Evolutionary conservation across 352 stramenopile genomes (phyloP).

Genomic region (Phytophthora constricta): DNA sequence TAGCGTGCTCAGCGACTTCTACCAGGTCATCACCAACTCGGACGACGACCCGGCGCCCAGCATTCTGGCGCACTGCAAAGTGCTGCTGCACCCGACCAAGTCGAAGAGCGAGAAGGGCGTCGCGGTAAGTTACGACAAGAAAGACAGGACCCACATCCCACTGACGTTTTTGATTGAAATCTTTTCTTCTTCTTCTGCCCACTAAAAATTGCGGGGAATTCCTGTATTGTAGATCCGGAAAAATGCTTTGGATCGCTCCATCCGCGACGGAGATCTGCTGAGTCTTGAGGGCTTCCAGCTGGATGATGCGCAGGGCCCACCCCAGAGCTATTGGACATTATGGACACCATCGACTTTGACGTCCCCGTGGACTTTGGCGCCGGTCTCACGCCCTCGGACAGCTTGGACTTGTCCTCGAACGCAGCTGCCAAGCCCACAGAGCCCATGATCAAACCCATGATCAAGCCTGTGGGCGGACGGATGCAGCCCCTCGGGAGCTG

Average conservation of each 20-base stretch:
- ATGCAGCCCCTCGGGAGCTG: slow-evolving; percentile 15
- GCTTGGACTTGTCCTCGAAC: slow-evolving; percentile 9
- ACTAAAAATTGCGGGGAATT: not conserved
- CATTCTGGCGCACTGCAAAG: slow-evolving; percentile 71
- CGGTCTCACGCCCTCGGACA: slow-evolving; percentile 30
- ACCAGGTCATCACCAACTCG: slow-evolving; percentile 83
- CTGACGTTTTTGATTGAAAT: too few species aligned
- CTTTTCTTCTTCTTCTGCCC: not conserved
- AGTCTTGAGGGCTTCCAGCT: slow-evolving; percentile 70
- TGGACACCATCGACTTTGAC: slow-evolving; percentile 73
- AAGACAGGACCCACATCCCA: too few species aligned
- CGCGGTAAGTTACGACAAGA: slow-evolving; percentile 61
- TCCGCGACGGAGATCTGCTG: slow-evolving; percentile 83
- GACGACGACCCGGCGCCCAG: slow-evolving; percentile 72
- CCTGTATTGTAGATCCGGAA: slow-evolving; percentile 58
- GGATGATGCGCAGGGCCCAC: slow-evolving; percentile 50
- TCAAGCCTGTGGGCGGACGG: slow-evolving; percentile 25
- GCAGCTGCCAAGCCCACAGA: slow-evolving; percentile 14
- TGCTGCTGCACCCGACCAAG: slow-evolving; percentile 83
- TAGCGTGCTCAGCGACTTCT: slow-evolving; percentile 79
- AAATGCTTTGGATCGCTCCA: slow-evolving; percentile 74
- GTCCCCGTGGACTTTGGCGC: slow-evolving; percentile 46
- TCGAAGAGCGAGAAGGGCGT: slow-evolving; percentile 84
- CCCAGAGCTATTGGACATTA: slow-evolving; percentile 74
- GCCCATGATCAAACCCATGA: slow-evolving; percentile 40